Conservation (phyloP, 164 flowering plant genomes). For the Akebia trifoliata region DNA sequence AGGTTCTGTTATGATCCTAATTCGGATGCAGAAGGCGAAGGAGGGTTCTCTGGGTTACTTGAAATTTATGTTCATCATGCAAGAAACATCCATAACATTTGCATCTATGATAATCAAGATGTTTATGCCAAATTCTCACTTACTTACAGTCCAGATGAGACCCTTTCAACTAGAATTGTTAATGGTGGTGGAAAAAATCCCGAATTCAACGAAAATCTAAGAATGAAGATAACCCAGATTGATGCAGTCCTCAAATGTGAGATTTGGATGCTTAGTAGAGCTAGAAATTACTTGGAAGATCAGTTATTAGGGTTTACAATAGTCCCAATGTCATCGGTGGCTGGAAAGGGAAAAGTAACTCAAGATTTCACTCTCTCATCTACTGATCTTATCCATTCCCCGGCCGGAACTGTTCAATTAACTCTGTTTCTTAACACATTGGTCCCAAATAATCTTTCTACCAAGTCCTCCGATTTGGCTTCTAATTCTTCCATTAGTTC, state of each 20-base stretch:
- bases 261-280: constrained; percentile 94
- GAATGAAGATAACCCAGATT: constrained; percentile 39
- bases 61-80: constrained; percentile 83
- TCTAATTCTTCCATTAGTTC: constrained; percentile 54
- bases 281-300: constrained; percentile 69
- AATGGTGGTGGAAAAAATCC: constrained; percentile 88
- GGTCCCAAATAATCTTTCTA: constrained; percentile 12
- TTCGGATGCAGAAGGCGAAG: constrained; percentile 28
- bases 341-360: constrained; percentile 54
- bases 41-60: constrained; percentile 49
- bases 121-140: constrained; percentile 94
- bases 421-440: constrained; percentile 43
- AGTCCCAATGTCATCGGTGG: constrained; percentile 60
- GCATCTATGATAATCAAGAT: constrained; percentile 92
- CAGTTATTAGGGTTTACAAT: constrained; percentile 82
- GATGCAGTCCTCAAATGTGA: constrained; percentile 86
- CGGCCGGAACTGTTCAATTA: constrained; percentile 71
- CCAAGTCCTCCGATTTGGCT: constrained; percentile 17
- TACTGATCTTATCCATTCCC: constrained; percentile 72
- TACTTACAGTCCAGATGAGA: constrained; percentile 70
- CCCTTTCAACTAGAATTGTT: constrained; percentile 51
- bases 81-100: constrained; percentile 87
- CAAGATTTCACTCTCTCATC: constrained; percentile 76
- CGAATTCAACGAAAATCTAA: constrained; percentile 60
- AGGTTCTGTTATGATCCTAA: constrained; percentile 37